phyloP scores from a whole-genome alignment of 768 basidiomycete genomes.

The Tulasnella sp. region DNA sequence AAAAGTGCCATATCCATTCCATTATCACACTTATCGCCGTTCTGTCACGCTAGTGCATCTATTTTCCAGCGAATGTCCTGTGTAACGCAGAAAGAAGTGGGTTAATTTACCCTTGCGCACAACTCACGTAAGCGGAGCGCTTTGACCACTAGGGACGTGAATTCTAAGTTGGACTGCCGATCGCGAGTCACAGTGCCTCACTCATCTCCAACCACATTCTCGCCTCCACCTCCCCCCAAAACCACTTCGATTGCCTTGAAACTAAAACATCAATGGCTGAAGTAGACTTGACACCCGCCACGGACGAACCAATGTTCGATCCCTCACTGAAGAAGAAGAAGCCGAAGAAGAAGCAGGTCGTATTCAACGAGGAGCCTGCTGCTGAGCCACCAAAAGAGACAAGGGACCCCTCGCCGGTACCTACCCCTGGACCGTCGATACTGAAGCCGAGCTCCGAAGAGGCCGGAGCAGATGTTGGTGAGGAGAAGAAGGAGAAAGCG shows the following conservation, averaged over 20 bases:
- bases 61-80: too few relatives aligned
- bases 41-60: too few relatives aligned
- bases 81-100: too few relatives aligned
- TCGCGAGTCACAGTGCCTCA: neutral
- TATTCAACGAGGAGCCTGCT: constrained; percentile 80
- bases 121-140: constrained; percentile 3
- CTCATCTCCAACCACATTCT: neutral
- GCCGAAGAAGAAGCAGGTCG: constrained; percentile 82
- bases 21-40: too few relatives aligned
- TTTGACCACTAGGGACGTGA: neutral
- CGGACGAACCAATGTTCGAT: constrained; percentile 76
- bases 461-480: constrained; percentile 38
- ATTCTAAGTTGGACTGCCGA: constrained; percentile 3
- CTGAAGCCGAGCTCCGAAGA: constrained; percentile 28
- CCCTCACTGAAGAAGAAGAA: constrained; percentile 70
- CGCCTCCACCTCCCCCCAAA: neutral
- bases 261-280: neutral
- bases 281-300: constrained; percentile 45
- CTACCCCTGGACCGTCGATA: constrained; percentile 25
- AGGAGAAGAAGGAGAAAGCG: constrained; percentile 35
- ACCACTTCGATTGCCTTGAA: neutral
- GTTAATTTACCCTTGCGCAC: neutral
- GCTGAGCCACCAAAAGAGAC: constrained; percentile 58
- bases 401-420: neutral
- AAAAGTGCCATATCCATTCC: too few relatives aligned